Evolutionary conservation across 208 protist species (phyloP), one percentile per base, ranked within the genome.

Genomic region (Leishmania lainsoni): DNA sequence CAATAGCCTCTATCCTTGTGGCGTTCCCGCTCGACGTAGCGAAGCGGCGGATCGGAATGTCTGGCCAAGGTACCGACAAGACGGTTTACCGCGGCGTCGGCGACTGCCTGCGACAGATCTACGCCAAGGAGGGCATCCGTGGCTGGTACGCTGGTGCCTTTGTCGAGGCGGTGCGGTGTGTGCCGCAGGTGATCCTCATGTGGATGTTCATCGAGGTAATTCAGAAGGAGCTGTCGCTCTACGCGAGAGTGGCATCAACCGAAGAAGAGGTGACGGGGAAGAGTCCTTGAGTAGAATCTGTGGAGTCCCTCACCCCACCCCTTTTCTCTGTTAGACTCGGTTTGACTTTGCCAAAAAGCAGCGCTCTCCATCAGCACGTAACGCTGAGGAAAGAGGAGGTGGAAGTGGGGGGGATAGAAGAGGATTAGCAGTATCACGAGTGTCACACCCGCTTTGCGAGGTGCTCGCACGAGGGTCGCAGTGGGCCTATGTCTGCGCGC

Each of bases 141-240:
- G 92, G 92, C 35, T 94, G 83, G 89, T 98, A 98, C 80, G 89
- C 89, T 0, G 95, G 95, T 8, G 79, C 90, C 10, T 39, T 85
- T 6, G 78, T 97, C 42, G 95, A 98, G 85, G 92, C 90, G 32
- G 63, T 94, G 58, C 93, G 95, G 5, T 96, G 93, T 77, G 93
- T 97, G 65, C 95, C 95, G 45, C 95, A 98, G 84, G 95, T 98
- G 8, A 87, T 96, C 68, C 87, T 98, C 54, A 98, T 96, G 92
- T 98, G 95, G 93, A 92, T 95, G 77, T 92, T 94, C 68, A 97
- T 97, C 75, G 95, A 97, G 81, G 88, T 81, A 63, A 93, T 94
- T 14, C 94, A 97, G 68, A 80, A 88, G 48, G 75, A 87, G 42
- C 81, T 93, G n/a, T 86, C 86, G 48, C 73, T 77, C 35, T 85